Conservation (phyloP, 371 early-diverging fungal genomes). For the Mortierella sp. region DNA sequence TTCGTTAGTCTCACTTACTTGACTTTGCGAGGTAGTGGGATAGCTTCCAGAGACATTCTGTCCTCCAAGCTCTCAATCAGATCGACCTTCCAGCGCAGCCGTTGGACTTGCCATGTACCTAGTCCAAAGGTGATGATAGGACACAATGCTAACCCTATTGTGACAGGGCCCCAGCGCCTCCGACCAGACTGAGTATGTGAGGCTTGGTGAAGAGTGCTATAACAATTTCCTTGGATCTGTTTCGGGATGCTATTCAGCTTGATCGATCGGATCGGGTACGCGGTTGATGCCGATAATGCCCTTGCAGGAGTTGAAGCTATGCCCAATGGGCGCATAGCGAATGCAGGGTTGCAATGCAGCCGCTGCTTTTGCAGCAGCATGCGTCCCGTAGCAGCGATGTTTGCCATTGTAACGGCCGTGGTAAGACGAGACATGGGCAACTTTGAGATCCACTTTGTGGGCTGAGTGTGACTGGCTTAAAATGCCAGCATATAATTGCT, state of each 20-base stretch:
- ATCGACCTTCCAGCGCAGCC: slow-evolving; percentile 90
- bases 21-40: slow-evolving; percentile 78
- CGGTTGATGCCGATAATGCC: slow-evolving; percentile 6
- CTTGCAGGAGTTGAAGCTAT: background rate
- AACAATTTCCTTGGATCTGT: slow-evolving; percentile 7
- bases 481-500: too few species aligned
- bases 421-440: background rate
- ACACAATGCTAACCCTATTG: slow-evolving; percentile 66
- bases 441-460: too few species aligned
- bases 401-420: background rate
- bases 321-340: background rate
- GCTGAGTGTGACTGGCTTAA: background rate
- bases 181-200: slow-evolving; percentile 39
- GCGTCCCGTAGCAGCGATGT: slow-evolving; percentile 9
- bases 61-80: slow-evolving; percentile 82
- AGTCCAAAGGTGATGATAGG: slow-evolving; percentile 88
- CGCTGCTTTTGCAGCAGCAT: background rate
- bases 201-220: slow-evolving; percentile 36
- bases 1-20: slow-evolving; percentile 58
- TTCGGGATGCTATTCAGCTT: background rate
- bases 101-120: slow-evolving; percentile 93
- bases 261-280: slow-evolving; percentile 5
- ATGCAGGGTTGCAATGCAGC: background rate
- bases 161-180: slow-evolving; percentile 55
- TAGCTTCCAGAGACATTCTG: slow-evolving; percentile 71